Conservation (phyloP, 768 basidiomycete species). For the Pleurotus djamor region DNA sequence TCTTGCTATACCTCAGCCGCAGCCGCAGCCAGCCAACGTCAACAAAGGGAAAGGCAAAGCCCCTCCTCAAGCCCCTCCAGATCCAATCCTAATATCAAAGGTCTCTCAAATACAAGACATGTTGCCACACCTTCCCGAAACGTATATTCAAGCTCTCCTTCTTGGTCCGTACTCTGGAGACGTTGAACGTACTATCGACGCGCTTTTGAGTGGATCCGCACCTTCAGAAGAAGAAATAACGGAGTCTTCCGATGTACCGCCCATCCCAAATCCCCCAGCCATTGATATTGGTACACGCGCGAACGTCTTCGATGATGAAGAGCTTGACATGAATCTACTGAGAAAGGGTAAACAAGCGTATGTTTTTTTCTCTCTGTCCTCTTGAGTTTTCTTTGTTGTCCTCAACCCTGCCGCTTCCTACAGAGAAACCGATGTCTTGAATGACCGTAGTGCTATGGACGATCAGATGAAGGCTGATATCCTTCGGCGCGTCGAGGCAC, state of each 20-base stretch:
- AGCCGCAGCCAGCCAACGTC: conserved; percentile 24
- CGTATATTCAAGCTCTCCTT: conserved; percentile 61
- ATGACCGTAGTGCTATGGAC: conserved; percentile 52
- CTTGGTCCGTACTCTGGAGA: conserved; percentile 47
- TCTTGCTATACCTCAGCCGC: background rate
- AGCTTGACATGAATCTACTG: conserved; percentile 60
- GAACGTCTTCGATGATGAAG: conserved; percentile 77
- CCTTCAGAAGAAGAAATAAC: conserved; percentile 29
- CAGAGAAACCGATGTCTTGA: conserved; percentile 43
- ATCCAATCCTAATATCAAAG: conserved; percentile 51
- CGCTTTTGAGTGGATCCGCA: conserved; percentile 74
- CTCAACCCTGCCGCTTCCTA: conserved; percentile 1
- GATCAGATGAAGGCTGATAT: conserved; percentile 84
- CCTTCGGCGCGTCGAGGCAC: conserved; percentile 68
- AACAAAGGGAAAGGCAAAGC: conserved; percentile 46
- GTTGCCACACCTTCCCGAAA: conserved; percentile 56
- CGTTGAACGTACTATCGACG: conserved; percentile 63
- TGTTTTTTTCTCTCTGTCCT: conserved; percentile 31
- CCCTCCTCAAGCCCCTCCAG: conserved; percentile 14
- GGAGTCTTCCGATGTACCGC: background rate
- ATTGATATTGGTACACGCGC: conserved; percentile 27
- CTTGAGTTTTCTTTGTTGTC: background rate
- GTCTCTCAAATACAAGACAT: conserved; percentile 75
- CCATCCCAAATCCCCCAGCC: conserved; percentile 9
- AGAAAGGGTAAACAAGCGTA: conserved; percentile 60